Conservation (phyloP, 805 yeast genomes). For the Metschnikowia vanudenii region DNA sequence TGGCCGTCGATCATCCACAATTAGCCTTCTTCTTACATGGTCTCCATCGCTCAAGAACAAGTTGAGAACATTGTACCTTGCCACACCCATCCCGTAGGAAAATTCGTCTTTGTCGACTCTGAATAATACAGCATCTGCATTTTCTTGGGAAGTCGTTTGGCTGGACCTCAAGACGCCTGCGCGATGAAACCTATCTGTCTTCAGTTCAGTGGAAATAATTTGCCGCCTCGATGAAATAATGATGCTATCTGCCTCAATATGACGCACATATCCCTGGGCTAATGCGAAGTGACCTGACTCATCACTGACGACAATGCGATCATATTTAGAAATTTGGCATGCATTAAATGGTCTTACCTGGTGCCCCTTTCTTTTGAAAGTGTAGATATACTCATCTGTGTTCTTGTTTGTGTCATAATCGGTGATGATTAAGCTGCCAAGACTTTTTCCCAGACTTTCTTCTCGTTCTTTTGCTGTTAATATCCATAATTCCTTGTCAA, state of each 20-base stretch:
- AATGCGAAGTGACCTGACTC: conserved; percentile 75
- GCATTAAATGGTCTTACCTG: conserved; percentile 13
- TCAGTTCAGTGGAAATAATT: conserved; percentile 44
- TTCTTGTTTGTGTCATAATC: conserved; percentile 22
- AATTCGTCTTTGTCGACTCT: conserved; percentile 81
- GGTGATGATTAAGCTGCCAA: conserved; percentile 50
- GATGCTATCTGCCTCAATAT: conserved; percentile 43
- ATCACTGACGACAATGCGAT: conserved; percentile 73
- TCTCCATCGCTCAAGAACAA: conserved; percentile 58
- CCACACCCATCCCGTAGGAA: conserved; percentile 69
- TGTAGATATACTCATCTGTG: conserved; percentile 41
- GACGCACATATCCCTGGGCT: conserved; percentile 57
- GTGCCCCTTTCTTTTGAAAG: conserved; percentile 40
- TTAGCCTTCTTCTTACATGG: conserved; percentile 39
- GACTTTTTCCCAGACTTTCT: conserved; percentile 52
- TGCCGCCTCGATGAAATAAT: conserved; percentile 54
- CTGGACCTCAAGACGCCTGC: conserved; percentile 18
- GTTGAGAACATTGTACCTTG: conserved; percentile 72
- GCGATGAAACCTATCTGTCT: conserved; percentile 40
- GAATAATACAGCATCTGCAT: conserved; percentile 29
- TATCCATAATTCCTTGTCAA: conserved; percentile 69
- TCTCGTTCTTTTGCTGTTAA: conserved; percentile 60
- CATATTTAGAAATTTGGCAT: conserved; percentile 56
- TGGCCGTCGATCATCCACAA: conserved; percentile 58
- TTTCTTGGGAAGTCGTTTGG: conserved; percentile 6